Base-by-base conservation (phyloP, 139 green algal genomes). In the Haematococcus sp. region DNA sequence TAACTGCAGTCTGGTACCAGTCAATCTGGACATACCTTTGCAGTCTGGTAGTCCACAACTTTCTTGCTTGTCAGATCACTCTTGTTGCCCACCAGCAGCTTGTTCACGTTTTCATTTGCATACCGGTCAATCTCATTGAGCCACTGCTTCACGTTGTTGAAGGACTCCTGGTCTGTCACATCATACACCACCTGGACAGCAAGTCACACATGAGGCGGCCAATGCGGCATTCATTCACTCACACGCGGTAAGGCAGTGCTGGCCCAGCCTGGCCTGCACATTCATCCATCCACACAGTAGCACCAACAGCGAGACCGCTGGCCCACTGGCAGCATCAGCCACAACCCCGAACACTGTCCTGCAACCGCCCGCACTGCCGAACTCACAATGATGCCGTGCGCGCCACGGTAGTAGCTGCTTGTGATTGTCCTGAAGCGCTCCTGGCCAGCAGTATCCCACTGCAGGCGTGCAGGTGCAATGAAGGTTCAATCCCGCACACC, bases 91-190 rank as follows among this genome's bases (percentile, higher is more conserved):
- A 99, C 96, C 28, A 99, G 88, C 67, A 99, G 87, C 87, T 99
- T 99, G 94, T 98, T 98, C 20, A 99, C 96, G 74, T 95, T 97
- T 87, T 98, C 96, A 75, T 95, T 98, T n/a, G 96, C 96, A 61
- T 99, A 99, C 63, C 93, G 81, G 80, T 99, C 96, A 71, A 99
- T 99, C 84, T 99, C 96, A 66, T 97, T 97, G n/a, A 99, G 83
- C 96, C 96, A 99, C 82, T 97, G 92, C 89, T 98, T 99, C 20
- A 99, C 96, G 76, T 99, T 98, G 85, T 98, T 97, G 80, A 99
- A 99, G 35, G 80, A 93, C 67, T 99, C 96, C 79, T 94, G 90
- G 83, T 99, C 96, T 22, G 96, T 99, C 52, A 99, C 96, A 72
- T 99, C 96, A 75, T 99, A 99, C 63, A 99, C 95, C 27, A 98